Evolutionary conservation across 305 asterid species (phyloP).

Genomic region (Fraxinus greggii): DNA sequence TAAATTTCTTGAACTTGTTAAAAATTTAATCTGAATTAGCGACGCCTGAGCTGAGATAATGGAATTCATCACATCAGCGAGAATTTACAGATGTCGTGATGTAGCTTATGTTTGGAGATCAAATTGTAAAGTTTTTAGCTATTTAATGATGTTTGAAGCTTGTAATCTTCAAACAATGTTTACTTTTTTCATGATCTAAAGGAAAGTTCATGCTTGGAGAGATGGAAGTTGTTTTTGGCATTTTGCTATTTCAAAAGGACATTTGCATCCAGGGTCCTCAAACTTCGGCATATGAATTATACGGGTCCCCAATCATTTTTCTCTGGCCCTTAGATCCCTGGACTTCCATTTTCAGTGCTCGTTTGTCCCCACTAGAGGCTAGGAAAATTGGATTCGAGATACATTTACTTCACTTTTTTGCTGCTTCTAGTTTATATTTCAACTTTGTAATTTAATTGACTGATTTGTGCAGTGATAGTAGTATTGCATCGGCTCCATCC

Average conservation of each 20-base stretch:
- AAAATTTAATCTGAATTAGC: background rate
- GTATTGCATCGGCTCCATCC: conserved; percentile 57
- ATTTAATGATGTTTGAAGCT: background rate
- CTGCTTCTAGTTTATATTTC: background rate
- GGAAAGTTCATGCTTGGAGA: background rate
- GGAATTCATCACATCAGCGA: background rate
- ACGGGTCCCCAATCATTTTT: background rate
- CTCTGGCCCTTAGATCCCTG: background rate
- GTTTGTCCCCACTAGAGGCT: background rate
- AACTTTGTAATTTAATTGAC: background rate
- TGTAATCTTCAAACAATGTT: background rate
- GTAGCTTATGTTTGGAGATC: background rate
- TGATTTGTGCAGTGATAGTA: conserved; percentile 51
- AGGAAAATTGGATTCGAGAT: background rate
- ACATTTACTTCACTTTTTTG: background rate
- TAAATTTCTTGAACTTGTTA: background rate
- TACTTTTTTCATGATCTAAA: background rate
- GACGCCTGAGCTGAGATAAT: background rate
- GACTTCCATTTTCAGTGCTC: background rate
- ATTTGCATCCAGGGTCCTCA: background rate
- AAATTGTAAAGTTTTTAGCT: background rate
- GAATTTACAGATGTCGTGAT: background rate
- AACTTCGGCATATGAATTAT: background rate
- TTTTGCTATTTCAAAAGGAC: background rate
- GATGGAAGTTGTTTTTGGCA: background rate